phyloP scores from a whole-genome alignment of 2,329 filamentous ascomycete genomes.

The Clonostachys byssicola region DNA sequence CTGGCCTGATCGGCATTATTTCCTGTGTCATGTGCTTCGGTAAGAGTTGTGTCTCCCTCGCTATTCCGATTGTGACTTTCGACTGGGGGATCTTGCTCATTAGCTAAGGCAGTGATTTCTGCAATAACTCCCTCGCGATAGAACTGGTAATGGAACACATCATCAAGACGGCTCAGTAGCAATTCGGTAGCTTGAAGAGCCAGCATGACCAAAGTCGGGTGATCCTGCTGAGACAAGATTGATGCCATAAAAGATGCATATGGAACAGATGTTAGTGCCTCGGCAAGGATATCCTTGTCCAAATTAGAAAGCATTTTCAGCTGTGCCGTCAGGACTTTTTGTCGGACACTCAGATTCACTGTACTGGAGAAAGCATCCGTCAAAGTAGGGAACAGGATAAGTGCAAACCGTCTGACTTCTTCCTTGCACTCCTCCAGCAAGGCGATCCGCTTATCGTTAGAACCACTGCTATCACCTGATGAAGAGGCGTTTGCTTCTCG shows the following conservation, averaged over 20 bases:
- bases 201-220: slow-evolving; percentile 79
- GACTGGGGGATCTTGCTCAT: slow-evolving; percentile 27
- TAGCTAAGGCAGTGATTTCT: slow-evolving; percentile 80
- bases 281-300: slow-evolving; percentile 78
- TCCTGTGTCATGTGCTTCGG: slow-evolving; percentile 5
- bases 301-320: slow-evolving; percentile 96
- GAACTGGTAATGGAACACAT: slow-evolving; percentile 92
- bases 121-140: slow-evolving; percentile 94
- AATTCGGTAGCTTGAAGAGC: slow-evolving; percentile 88
- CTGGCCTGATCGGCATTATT: slow-evolving; percentile 15
- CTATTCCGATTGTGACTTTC: slow-evolving; percentile 12
- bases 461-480: slow-evolving; percentile 21
- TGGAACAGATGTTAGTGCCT: slow-evolving; percentile 80
- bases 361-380: slow-evolving; percentile 98
- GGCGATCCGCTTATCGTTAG: slow-evolving; percentile 79
- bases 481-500: neutral
- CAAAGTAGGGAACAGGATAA: slow-evolving; percentile 89
- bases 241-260: slow-evolving; percentile 95
- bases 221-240: slow-evolving; percentile 93
- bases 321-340: slow-evolving; percentile 94
- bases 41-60: slow-evolving; percentile 3
- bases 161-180: slow-evolving; percentile 75
- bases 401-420: slow-evolving; percentile 85
- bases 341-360: slow-evolving; percentile 88
- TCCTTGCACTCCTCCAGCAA: slow-evolving; percentile 77